Conservation (phyloP, 2,329 filamentous ascomycete species). For the Waltergamsia citrina region DNA sequence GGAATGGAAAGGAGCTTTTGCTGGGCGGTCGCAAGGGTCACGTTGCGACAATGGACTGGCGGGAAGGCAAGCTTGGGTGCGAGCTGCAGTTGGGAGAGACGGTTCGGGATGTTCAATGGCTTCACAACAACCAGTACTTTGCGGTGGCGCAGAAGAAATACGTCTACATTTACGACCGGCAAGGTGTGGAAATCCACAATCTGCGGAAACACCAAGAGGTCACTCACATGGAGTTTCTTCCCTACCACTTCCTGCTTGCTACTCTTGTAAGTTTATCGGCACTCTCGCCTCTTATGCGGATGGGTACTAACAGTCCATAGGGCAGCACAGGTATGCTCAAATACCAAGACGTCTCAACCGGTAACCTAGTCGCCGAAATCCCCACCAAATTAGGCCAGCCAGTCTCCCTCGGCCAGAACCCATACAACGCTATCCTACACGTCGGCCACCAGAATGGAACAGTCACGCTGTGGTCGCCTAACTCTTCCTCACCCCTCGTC, state of each 20-base stretch:
- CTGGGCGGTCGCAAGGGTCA: slow-evolving; percentile 88
- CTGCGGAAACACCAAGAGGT: slow-evolving; percentile 86
- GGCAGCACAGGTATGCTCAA: slow-evolving; percentile 78
- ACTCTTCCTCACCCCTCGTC: slow-evolving; percentile 74
- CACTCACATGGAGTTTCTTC: slow-evolving; percentile 87
- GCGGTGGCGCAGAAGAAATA: slow-evolving; percentile 94
- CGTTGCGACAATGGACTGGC: slow-evolving; percentile 94
- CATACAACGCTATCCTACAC: slow-evolving; percentile 84
- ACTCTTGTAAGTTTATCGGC: slow-evolving; percentile 61
- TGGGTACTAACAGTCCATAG: slow-evolving; percentile 24
- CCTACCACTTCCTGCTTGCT: slow-evolving; percentile 89
- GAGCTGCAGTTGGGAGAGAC: slow-evolving; percentile 89
- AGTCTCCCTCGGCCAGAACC: slow-evolving; percentile 78
- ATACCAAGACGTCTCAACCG: slow-evolving; percentile 93
- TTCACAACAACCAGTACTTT: slow-evolving; percentile 92
- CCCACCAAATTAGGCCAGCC: slow-evolving; percentile 78
- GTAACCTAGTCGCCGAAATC: slow-evolving; percentile 77
- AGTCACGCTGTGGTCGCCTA: slow-evolving; percentile 93
- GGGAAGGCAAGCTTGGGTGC: slow-evolving; percentile 81
- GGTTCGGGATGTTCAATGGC: slow-evolving; percentile 78
- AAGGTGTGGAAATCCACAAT: slow-evolving; percentile 87
- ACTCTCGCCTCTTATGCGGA: too few species aligned
- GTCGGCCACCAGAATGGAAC: slow-evolving; percentile 92
- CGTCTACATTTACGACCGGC: slow-evolving; percentile 90
- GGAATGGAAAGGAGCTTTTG: slow-evolving; percentile 79